Evolutionary conservation across 768 basidiomycete species (phyloP), one percentile per base, ranked within the genome.

Genomic region (Naganishia kalamii): DNA sequence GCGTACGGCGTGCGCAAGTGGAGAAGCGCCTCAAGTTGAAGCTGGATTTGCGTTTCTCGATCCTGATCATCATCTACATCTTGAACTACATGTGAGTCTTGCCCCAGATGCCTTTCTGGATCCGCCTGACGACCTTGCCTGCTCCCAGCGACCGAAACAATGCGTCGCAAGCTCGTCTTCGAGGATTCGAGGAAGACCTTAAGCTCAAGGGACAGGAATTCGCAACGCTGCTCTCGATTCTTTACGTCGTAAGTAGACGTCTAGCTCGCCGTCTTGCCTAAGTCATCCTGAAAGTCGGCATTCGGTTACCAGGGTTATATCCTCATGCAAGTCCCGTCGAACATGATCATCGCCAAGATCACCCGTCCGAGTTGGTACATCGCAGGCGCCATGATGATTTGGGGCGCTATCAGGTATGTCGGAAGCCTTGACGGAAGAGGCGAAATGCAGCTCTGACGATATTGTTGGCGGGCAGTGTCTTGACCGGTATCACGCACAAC

Each of bases 401-500:
- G 74, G 74, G 73, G 70, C 17, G 51, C 79, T 12, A 79, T 83
- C 57, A 78, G 43, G 43, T 44, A 5, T 15, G 43, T n/a, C 43
- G 43, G 6, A 8, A 46, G 60, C 46, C 11, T 4, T 23, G 1
- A 19, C 32, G 35, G 33, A 19, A 2, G 11, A 59, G 13, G 13
- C 12, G 32, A 40, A 7, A 27, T 32, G n/a, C 12, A 29, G 6
- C 21, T 46, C 25, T 11, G 11, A 19, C 27, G 35, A n/a, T 32
- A 6, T n/a, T 51, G 11, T 12, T 15, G 12, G 19, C 40, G n/a
- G n/a, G 12, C 43, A 57, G 48, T 8, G 70, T 73, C 48, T 71
- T 81, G 1, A 82, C 81, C n/a, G 83, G 81, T 10, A 77, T 82
- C 60, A 80, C 82, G 4, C 79, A 79, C 29, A 81, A 76, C 74